Base-by-base conservation (phyloP, 148 eudicot genomes). In the Rheum nobile region DNA sequence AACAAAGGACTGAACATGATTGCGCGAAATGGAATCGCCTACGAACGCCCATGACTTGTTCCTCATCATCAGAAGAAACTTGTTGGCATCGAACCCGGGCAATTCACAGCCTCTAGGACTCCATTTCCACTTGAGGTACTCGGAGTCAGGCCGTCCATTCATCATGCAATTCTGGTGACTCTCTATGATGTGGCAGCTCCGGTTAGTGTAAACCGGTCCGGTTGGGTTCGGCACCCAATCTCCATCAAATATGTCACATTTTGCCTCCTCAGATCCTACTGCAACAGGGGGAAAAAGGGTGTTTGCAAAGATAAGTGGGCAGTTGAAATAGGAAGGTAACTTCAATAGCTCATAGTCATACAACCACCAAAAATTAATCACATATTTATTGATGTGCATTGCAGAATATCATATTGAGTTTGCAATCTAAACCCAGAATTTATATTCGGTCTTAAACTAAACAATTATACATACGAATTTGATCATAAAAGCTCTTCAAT, bases 21-120 rank as follows among this genome's bases (percentile, higher is more conserved):
- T 92, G 14, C 96, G 93, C 43, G 83, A 82, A 69, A 95, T 90
- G 2, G 99, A 95, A 81, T 95, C 99, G 4, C 98, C 98, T 3
- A 95, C 86, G 78, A 91, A 90, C 0, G 92, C 99, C 81, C 86
- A 83, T 4, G 84, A 75, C 76, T 92, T 95, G 68, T 86, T 75
- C 72, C 85, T 85, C 98, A 85, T 85, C 68, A 85, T 48, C 34
- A 77, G 57, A 19, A 93, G 84, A 77, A 95, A 90, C 68, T 46
- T 88, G 68, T 72, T 41, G 0, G 94, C 80, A 72, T 88, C 50
- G 75, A 95, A 85, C 77, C 31, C 80, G 26, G 93, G 84, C 63
- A 95, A 73, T 4, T 86, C 80, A 55, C 99, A 91, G 29, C 80
- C 86, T 2, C 42, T 67, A 0, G 97, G 97, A 26, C 74, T 83